Conservation (phyloP, 1,139 yeast species). For the Nakaseomyces uthaithaninus region DNA sequence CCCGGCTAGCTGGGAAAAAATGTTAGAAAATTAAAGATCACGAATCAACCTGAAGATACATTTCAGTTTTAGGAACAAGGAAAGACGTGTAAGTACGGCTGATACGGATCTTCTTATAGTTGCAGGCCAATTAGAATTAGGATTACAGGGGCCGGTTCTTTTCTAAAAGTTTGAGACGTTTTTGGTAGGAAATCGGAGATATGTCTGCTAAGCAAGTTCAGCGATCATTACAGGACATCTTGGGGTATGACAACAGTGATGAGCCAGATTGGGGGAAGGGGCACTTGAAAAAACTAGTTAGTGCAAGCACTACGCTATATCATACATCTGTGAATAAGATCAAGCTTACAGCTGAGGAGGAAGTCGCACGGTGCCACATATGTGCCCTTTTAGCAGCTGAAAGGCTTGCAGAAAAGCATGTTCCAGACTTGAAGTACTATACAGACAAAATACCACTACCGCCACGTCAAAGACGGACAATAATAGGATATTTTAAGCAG, state of each 20-base stretch:
- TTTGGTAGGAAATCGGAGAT: background rate
- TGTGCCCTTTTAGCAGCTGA: slow-evolving; percentile 58
- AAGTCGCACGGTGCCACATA: slow-evolving; percentile 55
- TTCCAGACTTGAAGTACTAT: slow-evolving; percentile 40
- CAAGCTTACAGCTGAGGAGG: slow-evolving; percentile 44
- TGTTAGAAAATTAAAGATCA: too few species aligned
- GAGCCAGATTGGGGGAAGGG: slow-evolving; percentile 39
- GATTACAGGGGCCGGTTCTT: too few species aligned
- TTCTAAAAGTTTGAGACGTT: background rate
- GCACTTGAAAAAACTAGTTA: slow-evolving; percentile 40
- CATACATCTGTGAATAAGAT: slow-evolving; percentile 45
- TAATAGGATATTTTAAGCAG: slow-evolving; percentile 39
- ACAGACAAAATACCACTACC: slow-evolving; percentile 50
- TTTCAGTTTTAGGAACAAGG: too few species aligned
- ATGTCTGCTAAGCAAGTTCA: slow-evolving; percentile 22
- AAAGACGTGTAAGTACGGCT: too few species aligned
- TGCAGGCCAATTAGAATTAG: too few species aligned
- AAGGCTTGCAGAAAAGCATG: slow-evolving; percentile 37
- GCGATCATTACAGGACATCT: slow-evolving; percentile 18
- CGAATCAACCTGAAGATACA: too few species aligned
- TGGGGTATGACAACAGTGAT: slow-evolving; percentile 16
- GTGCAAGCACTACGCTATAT: slow-evolving; percentile 45
- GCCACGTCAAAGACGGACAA: slow-evolving; percentile 37
- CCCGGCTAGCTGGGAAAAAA: too few species aligned
- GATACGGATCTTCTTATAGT: too few species aligned